Evolutionary conservation across 2,329 filamentous ascomycete genomes (phyloP).

Genomic region (Penicillium sp.): DNA sequence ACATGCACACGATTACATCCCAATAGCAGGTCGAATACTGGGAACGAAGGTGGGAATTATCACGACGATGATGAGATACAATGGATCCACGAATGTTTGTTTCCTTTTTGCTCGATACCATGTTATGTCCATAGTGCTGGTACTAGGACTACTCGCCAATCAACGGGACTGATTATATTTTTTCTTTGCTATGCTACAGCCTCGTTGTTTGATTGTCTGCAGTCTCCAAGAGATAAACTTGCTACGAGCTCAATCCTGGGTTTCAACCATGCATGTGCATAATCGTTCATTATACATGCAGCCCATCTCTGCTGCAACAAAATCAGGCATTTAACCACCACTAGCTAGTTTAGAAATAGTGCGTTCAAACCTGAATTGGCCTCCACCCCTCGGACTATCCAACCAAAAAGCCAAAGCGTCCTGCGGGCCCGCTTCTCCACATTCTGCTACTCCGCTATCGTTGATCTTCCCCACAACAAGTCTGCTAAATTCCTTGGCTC

Average conservation of each 20-base stretch:
- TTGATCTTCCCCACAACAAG: constrained; percentile 14
- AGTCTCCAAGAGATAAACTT: neutral
- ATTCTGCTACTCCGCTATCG: constrained; percentile 5
- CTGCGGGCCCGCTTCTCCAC: constrained; percentile 14
- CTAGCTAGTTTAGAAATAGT: neutral
- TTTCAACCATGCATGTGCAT: neutral
- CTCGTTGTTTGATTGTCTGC: neutral
- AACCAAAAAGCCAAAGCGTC: neutral
- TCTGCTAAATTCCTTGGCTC: neutral
- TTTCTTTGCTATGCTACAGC: neutral
- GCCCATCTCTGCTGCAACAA: neutral
- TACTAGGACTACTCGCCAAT: neutral
- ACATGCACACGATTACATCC: neutral
- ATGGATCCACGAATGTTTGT: constrained; percentile 3
- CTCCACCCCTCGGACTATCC: constrained; percentile 3
- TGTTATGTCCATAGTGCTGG: neutral
- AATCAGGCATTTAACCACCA: neutral
- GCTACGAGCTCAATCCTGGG: neutral
- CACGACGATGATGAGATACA: constrained; percentile 15
- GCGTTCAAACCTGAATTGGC: neutral
- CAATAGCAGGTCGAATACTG: neutral
- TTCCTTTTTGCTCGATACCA: constrained; percentile 9
- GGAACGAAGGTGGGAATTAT: neutral
- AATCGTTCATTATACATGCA: neutral
- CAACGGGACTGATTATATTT: neutral